phyloP scores from a whole-genome alignment of 2,329 filamentous ascomycete genomes.

The Hymenoscyphus albidus region DNA sequence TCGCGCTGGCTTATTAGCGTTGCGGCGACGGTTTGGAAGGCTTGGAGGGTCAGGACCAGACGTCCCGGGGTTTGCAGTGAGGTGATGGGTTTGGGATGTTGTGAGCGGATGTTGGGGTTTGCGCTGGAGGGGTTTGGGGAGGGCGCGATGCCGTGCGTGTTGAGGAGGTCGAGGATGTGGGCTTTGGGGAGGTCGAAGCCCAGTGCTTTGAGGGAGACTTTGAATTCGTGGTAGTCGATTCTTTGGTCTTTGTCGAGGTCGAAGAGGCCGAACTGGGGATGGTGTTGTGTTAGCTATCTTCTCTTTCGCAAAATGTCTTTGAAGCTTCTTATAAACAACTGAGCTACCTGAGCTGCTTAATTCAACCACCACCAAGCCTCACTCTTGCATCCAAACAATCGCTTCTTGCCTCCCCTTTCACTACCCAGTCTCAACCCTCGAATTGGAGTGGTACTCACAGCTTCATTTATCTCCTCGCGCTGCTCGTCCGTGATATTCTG shows the following conservation, averaged over 20 bases:
- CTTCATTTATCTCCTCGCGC: constrained; percentile 88
- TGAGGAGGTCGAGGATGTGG: constrained; percentile 77
- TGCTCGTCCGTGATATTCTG: constrained; percentile 75
- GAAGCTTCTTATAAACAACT: not conserved
- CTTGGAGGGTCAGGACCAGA: constrained; percentile 67
- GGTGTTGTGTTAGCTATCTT: constrained; percentile 2
- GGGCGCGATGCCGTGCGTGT: constrained; percentile 71
- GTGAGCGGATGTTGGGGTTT: constrained; percentile 46
- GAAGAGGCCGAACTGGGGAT: constrained; percentile 78
- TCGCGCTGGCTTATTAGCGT: constrained; percentile 77
- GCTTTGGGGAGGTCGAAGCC: constrained; percentile 88
- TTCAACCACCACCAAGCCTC: not conserved
- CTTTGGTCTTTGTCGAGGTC: constrained; percentile 92
- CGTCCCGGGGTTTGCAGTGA: constrained; percentile 17
- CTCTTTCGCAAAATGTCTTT: not conserved
- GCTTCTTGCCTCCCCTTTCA: not conserved
- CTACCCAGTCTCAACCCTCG: not conserved
- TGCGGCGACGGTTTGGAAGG: constrained; percentile 74
- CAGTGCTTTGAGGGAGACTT: constrained; percentile 91
- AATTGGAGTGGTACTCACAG: constrained; percentile 54
- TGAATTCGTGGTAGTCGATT: constrained; percentile 97
- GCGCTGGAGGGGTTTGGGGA: constrained; percentile 47
- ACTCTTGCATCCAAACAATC: not conserved
- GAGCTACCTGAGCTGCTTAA: not conserved
- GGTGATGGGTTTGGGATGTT: constrained; percentile 52